Percentiles rank a stretch among this genome's conserved stretches.
Conservation (phyloP, 768 basidiomycete species). For the Cytidiella melzeri region DNA sequence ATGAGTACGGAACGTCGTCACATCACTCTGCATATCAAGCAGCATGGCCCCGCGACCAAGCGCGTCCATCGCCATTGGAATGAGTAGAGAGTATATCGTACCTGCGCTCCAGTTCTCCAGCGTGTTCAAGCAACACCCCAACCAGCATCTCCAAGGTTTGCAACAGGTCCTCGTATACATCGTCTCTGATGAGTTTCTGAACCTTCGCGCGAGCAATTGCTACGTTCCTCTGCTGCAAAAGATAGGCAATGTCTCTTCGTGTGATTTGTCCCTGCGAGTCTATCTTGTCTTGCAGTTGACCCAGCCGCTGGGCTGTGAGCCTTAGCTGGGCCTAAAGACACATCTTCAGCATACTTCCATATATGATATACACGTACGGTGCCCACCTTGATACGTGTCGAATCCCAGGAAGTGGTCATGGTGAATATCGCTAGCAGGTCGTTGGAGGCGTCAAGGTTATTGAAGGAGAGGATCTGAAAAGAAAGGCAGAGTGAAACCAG, state of each 20-base stretch:
- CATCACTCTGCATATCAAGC: too few species aligned
- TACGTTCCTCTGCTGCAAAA: conserved; percentile 56
- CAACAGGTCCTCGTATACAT: conserved; percentile 53
- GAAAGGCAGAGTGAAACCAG: neutral
- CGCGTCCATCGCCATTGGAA: too few species aligned
- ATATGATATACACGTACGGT: neutral
- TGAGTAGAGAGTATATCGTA: conserved; percentile 23
- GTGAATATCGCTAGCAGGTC: neutral
- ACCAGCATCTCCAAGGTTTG: conserved; percentile 63
- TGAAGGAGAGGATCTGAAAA: neutral
- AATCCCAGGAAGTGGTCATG: conserved; percentile 26
- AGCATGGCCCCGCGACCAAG: too few species aligned
- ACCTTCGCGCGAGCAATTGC: conserved; percentile 67
- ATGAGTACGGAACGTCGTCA: too few species aligned
- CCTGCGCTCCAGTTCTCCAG: conserved; percentile 49
- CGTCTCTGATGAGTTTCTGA: conserved; percentile 58
- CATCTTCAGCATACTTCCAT: neutral
- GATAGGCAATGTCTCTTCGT: conserved; percentile 60
- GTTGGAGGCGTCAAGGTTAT: neutral
- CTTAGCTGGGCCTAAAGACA: conserved; percentile 50
- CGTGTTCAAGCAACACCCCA: conserved; percentile 53
- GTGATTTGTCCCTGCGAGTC: conserved; percentile 59
- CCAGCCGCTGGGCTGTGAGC: conserved; percentile 56
- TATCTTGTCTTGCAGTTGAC: conserved; percentile 64
- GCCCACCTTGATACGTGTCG: conserved; percentile 27